phyloP scores from a whole-genome alignment of 1,139 yeast species.

The Protomyces pachydermus region DNA sequence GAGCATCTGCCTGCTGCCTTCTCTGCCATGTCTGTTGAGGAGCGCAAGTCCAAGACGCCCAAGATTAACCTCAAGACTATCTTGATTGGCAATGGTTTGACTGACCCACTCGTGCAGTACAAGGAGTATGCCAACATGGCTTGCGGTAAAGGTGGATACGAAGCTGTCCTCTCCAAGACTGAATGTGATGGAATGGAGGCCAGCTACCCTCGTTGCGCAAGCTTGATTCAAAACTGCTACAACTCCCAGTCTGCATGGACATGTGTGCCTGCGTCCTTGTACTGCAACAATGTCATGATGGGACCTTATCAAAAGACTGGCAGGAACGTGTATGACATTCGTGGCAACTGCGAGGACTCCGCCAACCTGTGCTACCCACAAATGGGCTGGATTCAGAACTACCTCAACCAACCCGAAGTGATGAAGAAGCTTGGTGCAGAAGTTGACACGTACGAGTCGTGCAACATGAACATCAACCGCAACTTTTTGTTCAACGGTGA shows the following conservation, averaged over 20 bases:
- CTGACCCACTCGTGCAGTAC: slow-evolving; percentile 86
- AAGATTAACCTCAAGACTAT: slow-evolving; percentile 80
- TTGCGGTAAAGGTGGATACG: slow-evolving; percentile 48
- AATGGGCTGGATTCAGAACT: slow-evolving; percentile 60
- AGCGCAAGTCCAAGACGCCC: slow-evolving; percentile 47
- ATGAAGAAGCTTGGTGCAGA: slow-evolving; percentile 88
- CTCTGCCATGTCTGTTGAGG: slow-evolving; percentile 5
- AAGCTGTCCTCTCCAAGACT: slow-evolving; percentile 72
- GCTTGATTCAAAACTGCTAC: slow-evolving; percentile 77
- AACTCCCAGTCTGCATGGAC: slow-evolving; percentile 71
- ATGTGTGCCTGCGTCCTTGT: slow-evolving; percentile 88
- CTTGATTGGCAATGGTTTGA: slow-evolving; percentile 91
- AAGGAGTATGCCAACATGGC: slow-evolving; percentile 95
- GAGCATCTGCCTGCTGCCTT: slow-evolving; percentile 24
- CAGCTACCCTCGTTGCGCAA: slow-evolving; percentile 72
- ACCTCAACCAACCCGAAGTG: slow-evolving; percentile 63
- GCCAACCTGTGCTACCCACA: slow-evolving; percentile 67
- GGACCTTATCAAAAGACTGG: slow-evolving; percentile 89
- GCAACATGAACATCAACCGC: slow-evolving; percentile 79
- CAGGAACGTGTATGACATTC: slow-evolving; percentile 81
- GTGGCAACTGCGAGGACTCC: slow-evolving; percentile 77
- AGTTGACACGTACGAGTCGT: slow-evolving; percentile 73
- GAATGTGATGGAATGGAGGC: slow-evolving; percentile 73
- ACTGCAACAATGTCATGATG: slow-evolving; percentile 72
- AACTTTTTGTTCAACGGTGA: slow-evolving; percentile 83